Base-by-base conservation (phyloP, 352 stramenopile genomes). In the Phytophthora multivora region DNA sequence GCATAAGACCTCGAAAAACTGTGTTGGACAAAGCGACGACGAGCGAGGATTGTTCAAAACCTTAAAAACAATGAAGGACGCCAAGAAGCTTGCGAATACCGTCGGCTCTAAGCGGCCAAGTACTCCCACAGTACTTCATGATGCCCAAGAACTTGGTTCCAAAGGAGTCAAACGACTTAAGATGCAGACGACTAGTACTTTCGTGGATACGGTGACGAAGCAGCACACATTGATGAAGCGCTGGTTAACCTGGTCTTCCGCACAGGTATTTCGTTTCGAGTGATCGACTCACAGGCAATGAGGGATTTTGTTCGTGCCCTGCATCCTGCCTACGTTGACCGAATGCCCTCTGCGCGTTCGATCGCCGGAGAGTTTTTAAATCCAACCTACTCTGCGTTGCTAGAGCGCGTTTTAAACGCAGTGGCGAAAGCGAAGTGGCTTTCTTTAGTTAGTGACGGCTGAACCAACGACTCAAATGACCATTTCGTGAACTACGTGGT, bases 211-310 rank as follows among this genome's bases (percentile, higher is more conserved):
- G 0, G n/a, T 54, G 13, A 11, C 15, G 33, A 55, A n/a, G 19
- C 23, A 16, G 36, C 2, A 8, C 8, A 3, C 6, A 36, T 55
- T 15, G 43, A 30, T 25, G 33, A 8, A 8, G 7, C 33, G 0
- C 3, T 45, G 48, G 30, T 19, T 10, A 55, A 57, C n/a, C 36
- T 57, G 16, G 36, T 39, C 0, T 59, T 59, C 12, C n/a, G 18
- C 2, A 59, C 51, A 6, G 41, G 51, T 18, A 38, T 51, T 12
- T 31, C 40, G 16, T 51, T 59, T 43, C 40, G 51, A 18, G 41
- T 59, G 1, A 16, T 59, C 18, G 51, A 51, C 18, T 51, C 41
- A 19, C n/a, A 10, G 11, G 51, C 51, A 10, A 59, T 51, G 41
- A 51, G 51, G 9, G 41, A 19, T 3, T 12, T 59, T 16, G 3